Conservation (phyloP, 306 rosid species). For the Fagus crenata region DNA sequence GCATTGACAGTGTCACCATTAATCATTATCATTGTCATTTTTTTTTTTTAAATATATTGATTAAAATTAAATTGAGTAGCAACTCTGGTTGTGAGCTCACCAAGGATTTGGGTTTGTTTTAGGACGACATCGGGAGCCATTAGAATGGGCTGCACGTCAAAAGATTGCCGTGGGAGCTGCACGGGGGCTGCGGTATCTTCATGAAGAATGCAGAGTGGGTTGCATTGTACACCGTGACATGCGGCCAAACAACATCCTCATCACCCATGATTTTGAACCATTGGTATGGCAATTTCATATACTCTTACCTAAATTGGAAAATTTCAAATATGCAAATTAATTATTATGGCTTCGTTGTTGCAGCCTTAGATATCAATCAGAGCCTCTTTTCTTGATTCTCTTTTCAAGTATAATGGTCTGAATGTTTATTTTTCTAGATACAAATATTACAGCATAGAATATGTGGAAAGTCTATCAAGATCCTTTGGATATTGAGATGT, state of each 20-base stretch:
- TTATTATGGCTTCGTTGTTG: conserved; percentile 15
- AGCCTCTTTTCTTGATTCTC: background rate
- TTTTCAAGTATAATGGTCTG: background rate
- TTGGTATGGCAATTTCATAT: conserved; percentile 48
- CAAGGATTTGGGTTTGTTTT: conserved; percentile 31
- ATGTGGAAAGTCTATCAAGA: background rate
- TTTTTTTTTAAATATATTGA: conserved; percentile 1
- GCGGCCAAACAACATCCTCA: conserved; percentile 98
- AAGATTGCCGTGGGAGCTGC: conserved; percentile 97
- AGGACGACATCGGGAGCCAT: conserved; percentile 69
- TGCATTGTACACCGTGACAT: conserved; percentile 99
- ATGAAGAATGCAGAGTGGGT: conserved; percentile 98
- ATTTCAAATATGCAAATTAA: conserved; percentile 1
- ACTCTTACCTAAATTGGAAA: background rate
- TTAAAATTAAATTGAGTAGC: conserved; percentile 7
- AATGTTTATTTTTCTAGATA: background rate
- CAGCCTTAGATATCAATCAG: background rate
- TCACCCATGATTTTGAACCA: conserved; percentile 99
- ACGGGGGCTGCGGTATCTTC: conserved; percentile 93
- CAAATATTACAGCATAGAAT: background rate
- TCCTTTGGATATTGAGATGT: background rate
- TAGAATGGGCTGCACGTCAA: conserved; percentile 93
- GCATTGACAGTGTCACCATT: background rate
- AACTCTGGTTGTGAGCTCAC: conserved; percentile 29
- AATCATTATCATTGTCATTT: conserved; percentile 2